Evolutionary conservation across 2,329 filamentous ascomycete genomes (phyloP), one percentile per base, ranked within the genome.

Genomic region (Lasiodiplodia citricola): DNA sequence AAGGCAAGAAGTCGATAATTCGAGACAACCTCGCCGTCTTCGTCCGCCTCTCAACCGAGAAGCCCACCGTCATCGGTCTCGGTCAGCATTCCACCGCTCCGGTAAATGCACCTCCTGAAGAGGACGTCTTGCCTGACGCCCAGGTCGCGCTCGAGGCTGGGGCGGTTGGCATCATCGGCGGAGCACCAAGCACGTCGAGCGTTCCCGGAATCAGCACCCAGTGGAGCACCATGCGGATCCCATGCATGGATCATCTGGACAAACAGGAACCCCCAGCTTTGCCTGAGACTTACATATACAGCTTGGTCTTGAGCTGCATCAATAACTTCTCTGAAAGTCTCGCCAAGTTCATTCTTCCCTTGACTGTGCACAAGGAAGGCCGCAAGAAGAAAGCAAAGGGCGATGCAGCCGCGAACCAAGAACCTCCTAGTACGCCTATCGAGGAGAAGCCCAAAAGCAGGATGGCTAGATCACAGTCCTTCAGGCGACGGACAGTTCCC

Each of bases 231-330:
- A 87, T 97, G 70, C 88, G 93, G 62, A 91, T 94, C 13, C 91
- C 94, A 5, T 97, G 93, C 75, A 93, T 98, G 70, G 96, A 99
- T 74, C 93, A 97, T 72, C 87, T 98, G 23, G 96, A 99, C 81
- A 99, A 98, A 79, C 88, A 89, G 0, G 94, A 97, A 58, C 87
- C 95, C 0, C 94, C 95, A 4, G 74, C 84, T 0, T 87, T 97
- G 25, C 96, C 96, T 0, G 95, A 97, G 70, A 97, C 96, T 0
- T 99, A 99, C 75, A 87, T 97, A 8, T 98, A 97, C 80, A 93
- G 92, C 71, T 84, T 99, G 58, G 92, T 95, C 1, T 82, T 99
- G 52, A 91, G 92, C 2, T 98, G 95, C 75, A 91, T 99, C 70
- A 95, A 92, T 55, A 93, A 90, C 1, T 87, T 99, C 62, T 97